A percentile compares a stretch with the other conserved stretches of the same genome.
Conservation (phyloP, 2,329 filamentous ascomycete species). For the Xylaria sp. region DNA sequence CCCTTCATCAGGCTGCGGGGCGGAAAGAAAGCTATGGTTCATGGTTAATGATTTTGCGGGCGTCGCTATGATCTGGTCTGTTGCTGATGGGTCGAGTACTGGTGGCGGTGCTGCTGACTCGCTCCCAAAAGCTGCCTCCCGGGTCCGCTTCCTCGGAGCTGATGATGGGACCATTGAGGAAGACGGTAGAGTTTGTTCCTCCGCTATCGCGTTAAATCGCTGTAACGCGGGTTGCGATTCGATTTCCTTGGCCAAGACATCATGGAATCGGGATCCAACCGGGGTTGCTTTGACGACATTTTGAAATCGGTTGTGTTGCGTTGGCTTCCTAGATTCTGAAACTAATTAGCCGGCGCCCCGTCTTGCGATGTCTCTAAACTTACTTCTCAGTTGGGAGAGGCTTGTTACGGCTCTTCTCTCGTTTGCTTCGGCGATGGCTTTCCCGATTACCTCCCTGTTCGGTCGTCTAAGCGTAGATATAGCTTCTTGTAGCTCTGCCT, state of each 20-base stretch:
- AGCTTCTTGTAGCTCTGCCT: slow-evolving; percentile 74
- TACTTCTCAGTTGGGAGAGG: slow-evolving; percentile 56
- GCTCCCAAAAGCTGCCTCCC: slow-evolving; percentile 41
- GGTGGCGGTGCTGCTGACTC: slow-evolving; percentile 40
- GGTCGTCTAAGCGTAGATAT: slow-evolving; percentile 77
- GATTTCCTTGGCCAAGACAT: slow-evolving; percentile 47
- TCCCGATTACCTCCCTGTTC: slow-evolving; percentile 72
- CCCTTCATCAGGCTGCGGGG: slow-evolving; percentile 35
- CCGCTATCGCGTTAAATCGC: slow-evolving; percentile 26
- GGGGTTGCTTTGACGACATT: slow-evolving; percentile 64
- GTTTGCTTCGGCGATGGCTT: slow-evolving; percentile 68
- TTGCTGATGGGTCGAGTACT: slow-evolving; percentile 33
- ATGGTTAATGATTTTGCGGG: slow-evolving; percentile 29
- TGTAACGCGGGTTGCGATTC: slow-evolving; percentile 38
- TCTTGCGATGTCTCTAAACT: slow-evolving; percentile 34
- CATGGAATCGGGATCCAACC: slow-evolving; percentile 58
- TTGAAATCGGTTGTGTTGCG: slow-evolving; percentile 45
- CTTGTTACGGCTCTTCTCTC: slow-evolving; percentile 62
- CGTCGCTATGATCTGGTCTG: slow-evolving; percentile 33
- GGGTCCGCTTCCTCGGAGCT: slow-evolving; percentile 42
- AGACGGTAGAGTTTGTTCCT: slow-evolving; percentile 44
- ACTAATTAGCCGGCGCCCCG: slow-evolving; percentile 38
- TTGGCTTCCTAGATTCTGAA: slow-evolving; percentile 59
- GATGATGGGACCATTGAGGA: slow-evolving; percentile 51
- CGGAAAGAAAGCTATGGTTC: slow-evolving; percentile 30